Percentiles rank a stretch among this genome's conserved stretches.
These are phyloP conservation scores for Vitis riparia DNA, from an alignment of 164 flowering plant species.

Conservation along the genomic window DNA sequence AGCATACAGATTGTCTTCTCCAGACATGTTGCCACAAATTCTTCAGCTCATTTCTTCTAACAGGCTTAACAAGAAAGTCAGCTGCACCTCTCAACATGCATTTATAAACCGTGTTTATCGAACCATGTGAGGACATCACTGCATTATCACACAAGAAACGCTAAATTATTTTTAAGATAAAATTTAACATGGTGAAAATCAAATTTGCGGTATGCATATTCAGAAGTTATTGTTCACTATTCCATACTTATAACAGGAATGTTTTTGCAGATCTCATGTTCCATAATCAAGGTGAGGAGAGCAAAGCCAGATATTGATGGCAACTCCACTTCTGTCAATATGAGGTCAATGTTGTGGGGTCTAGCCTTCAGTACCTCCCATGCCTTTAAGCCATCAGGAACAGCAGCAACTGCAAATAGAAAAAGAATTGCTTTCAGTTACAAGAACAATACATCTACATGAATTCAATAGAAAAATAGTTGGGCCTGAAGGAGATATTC, in stretches of 20 bases:
- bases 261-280: slow-evolving; percentile 80
- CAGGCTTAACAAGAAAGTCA: slow-evolving; percentile 92
- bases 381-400: slow-evolving; percentile 88
- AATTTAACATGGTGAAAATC: not conserved
- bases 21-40: slow-evolving; percentile 99
- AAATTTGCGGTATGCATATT: not conserved
- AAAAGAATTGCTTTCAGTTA: slow-evolving; percentile 2
- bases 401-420: slow-evolving; percentile 70
- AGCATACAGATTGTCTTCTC: slow-evolving; percentile 85
- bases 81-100: slow-evolving; percentile 97
- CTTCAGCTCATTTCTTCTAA: slow-evolving; percentile 85
- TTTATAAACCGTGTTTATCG: slow-evolving; percentile 70
- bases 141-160: slow-evolving; percentile 26
- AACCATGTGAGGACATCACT: slow-evolving; percentile 97
- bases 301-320: slow-evolving; percentile 88
- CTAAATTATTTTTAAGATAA: not conserved
- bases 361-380: slow-evolving; percentile 83
- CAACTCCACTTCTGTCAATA: slow-evolving; percentile 85
- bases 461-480: not conserved
- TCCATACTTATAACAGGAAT: slow-evolving; percentile 94
- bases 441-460: not conserved
- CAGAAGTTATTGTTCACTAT: not conserved
- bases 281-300: slow-evolving; percentile 77
- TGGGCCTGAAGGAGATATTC: not conserved
- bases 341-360: slow-evolving; percentile 65